These are phyloP conservation scores for Geosmithia flava DNA, from an alignment of 2,329 filamentous ascomycete genomes.

Conservation along the genomic window DNA sequence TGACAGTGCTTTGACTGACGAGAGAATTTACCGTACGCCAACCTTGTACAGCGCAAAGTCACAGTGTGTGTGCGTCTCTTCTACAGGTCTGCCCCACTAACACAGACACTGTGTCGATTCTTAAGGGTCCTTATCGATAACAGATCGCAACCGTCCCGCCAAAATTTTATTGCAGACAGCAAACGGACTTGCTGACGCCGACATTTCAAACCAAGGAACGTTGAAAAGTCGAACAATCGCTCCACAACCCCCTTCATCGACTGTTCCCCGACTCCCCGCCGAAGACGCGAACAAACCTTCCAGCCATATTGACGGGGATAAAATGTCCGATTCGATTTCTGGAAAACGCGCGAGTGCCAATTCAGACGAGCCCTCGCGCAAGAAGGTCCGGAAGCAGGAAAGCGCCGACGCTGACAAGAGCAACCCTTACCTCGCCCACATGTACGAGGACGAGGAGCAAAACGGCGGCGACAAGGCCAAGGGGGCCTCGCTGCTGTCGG, in stretches of 20 bases:
- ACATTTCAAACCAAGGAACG: background rate
- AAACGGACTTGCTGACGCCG: background rate
- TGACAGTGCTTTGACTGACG: too few relatives aligned
- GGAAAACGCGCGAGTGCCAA: constrained; percentile 33
- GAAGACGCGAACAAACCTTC: background rate
- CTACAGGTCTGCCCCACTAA: background rate
- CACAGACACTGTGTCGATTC: background rate
- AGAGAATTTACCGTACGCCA: too few relatives aligned
- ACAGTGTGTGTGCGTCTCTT: background rate
- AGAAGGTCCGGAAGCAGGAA: constrained; percentile 28
- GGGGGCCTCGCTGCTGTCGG: constrained; percentile 38
- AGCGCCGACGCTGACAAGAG: constrained; percentile 18
- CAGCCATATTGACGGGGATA: background rate
- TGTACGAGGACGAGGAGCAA: constrained; percentile 46
- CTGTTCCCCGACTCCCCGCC: background rate
- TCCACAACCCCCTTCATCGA: background rate
- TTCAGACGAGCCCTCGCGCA: constrained; percentile 24
- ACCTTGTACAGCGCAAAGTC: background rate
- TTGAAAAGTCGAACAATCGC: background rate
- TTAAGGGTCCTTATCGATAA: constrained; percentile 1
- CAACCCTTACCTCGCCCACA: constrained; percentile 90
- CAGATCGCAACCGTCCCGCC: background rate
- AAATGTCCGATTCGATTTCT: constrained; percentile 26
- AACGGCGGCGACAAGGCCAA: constrained; percentile 23
- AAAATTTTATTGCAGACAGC: background rate